phyloP scores from a whole-genome alignment of 306 rosid species.

The Cicer yamashitae region DNA sequence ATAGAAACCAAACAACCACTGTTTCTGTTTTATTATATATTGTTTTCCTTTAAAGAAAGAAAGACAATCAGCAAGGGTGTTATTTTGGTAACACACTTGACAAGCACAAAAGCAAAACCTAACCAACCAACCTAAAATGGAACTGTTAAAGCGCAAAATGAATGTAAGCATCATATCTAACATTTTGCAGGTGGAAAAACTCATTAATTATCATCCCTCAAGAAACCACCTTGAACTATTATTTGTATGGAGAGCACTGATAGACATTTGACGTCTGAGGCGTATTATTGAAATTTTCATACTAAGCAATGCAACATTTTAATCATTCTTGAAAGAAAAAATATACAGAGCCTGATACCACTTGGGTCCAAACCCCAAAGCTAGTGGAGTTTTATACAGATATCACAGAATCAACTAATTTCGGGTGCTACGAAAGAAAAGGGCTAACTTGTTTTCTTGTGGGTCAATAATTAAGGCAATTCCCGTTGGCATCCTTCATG shows the following conservation, averaged over 20 bases:
- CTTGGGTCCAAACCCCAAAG: slow-evolving; percentile 39
- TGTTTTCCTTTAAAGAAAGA: neutral
- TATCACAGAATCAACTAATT: slow-evolving; percentile 40
- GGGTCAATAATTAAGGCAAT: slow-evolving; percentile 38
- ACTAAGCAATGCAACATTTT: slow-evolving; percentile 39
- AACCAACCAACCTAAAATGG: neutral
- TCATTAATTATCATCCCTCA: neutral
- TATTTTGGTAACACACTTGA: no score
- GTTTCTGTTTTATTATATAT: slow-evolving; percentile 14
- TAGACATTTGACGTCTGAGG: slow-evolving; percentile 35
- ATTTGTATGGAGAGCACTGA: slow-evolving; percentile 12
- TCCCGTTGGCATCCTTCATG: slow-evolving; percentile 44
- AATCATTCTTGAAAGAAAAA: neutral
- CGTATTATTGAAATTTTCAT: slow-evolving; percentile 45
- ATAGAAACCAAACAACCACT: slow-evolving; percentile 30
- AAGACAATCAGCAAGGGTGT: slow-evolving; percentile 13
- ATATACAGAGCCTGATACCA: slow-evolving; percentile 45
- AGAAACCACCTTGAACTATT: neutral
- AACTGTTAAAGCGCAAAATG: neutral
- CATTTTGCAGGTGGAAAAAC: slow-evolving; percentile 19
- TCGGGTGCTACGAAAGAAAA: slow-evolving; percentile 44
- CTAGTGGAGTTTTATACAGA: slow-evolving; percentile 42
- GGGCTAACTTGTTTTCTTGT: slow-evolving; percentile 37
- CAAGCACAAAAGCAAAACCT: neutral
- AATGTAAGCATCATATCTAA: slow-evolving; percentile 1